phyloP scores from a whole-genome alignment of 2,329 filamentous ascomycete genomes.

The Rasamsonia emersonii region DNA sequence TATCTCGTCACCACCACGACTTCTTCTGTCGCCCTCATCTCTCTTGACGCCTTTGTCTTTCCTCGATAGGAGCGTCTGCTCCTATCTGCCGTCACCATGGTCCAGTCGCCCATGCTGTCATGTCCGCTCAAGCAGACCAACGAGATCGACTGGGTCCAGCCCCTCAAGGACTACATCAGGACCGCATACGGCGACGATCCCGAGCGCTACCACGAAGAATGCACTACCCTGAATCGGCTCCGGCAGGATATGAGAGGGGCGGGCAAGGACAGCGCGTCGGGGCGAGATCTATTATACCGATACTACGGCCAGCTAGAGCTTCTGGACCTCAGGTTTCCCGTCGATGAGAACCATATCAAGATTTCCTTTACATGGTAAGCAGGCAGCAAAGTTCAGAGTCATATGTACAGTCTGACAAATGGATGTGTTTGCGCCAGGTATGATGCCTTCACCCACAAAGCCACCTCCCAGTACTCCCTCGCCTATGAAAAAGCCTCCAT shows the following conservation, averaged over 20 bases:
- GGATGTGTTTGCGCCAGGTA: slow-evolving; percentile 58
- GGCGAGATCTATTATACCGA: slow-evolving; percentile 84
- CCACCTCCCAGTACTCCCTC: slow-evolving; percentile 92
- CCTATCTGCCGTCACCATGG: slow-evolving; percentile 45
- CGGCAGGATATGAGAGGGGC: slow-evolving; percentile 98
- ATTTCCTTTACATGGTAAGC: slow-evolving; percentile 92
- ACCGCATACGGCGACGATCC: slow-evolving; percentile 94
- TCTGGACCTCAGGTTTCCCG: slow-evolving; percentile 86
- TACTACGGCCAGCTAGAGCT: slow-evolving; percentile 98
- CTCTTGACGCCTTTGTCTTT: slow-evolving; percentile 4
- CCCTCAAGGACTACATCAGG: slow-evolving; percentile 87
- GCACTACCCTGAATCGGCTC: slow-evolving; percentile 83
- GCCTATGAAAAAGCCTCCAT: slow-evolving; percentile 98
- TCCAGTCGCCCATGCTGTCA: slow-evolving; percentile 90
- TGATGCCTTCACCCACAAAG: slow-evolving; percentile 97
- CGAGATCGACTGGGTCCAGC: slow-evolving; percentile 95
- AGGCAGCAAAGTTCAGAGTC: slow-evolving; percentile 3
- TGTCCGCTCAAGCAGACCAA: slow-evolving; percentile 87
- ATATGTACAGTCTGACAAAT: slow-evolving; percentile 1
- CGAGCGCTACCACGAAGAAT: slow-evolving; percentile 92
- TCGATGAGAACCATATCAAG: slow-evolving; percentile 98
- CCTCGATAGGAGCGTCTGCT: slow-evolving; percentile 28
- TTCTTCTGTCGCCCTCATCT: slow-evolving; percentile 1
- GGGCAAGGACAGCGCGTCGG: slow-evolving; percentile 90
- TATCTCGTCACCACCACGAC: slow-evolving; percentile 3